Evolutionary conservation across 768 basidiomycete species (phyloP).

Genomic region (Tremella mesenterica): DNA sequence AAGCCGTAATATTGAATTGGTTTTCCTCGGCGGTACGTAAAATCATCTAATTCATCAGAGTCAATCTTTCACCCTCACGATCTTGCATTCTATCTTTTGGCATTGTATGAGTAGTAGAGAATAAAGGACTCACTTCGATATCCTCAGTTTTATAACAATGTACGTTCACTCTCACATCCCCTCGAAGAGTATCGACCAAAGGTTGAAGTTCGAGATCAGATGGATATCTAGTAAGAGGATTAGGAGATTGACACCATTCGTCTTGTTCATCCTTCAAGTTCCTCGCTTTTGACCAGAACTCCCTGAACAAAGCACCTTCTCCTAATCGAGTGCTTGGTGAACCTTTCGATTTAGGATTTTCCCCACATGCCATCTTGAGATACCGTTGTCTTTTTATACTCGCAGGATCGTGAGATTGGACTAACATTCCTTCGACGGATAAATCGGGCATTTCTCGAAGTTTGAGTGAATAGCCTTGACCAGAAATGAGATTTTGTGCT

Average conservation of each 20-base stretch:
- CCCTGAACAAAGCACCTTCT: slow-evolving; percentile 47
- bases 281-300: slow-evolving; percentile 58
- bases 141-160: slow-evolving; percentile 51
- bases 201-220: slow-evolving; percentile 6
- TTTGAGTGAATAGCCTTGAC: background rate
- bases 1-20: slow-evolving; percentile 55
- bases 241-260: slow-evolving; percentile 56
- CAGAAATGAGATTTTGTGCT: background rate
- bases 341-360: background rate
- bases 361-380: background rate
- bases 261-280: slow-evolving; percentile 73
- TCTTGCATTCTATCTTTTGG: too few relatives aligned
- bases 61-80: too few relatives aligned
- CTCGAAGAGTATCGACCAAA: slow-evolving; percentile 45
- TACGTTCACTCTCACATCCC: slow-evolving; percentile 56
- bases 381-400: background rate
- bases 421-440: background rate
- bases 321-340: background rate
- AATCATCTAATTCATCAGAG: slow-evolving; percentile 53
- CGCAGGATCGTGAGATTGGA: background rate
- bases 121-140: background rate
- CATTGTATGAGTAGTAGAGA: too few relatives aligned
- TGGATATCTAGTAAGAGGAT: slow-evolving; percentile 41
- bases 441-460: background rate
- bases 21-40: slow-evolving; percentile 68